Evolutionary conservation across 495 filamentous ascomycete genomes (phyloP), one percentile per base, ranked within the genome.

Genomic region (Penicillium canariense): DNA sequence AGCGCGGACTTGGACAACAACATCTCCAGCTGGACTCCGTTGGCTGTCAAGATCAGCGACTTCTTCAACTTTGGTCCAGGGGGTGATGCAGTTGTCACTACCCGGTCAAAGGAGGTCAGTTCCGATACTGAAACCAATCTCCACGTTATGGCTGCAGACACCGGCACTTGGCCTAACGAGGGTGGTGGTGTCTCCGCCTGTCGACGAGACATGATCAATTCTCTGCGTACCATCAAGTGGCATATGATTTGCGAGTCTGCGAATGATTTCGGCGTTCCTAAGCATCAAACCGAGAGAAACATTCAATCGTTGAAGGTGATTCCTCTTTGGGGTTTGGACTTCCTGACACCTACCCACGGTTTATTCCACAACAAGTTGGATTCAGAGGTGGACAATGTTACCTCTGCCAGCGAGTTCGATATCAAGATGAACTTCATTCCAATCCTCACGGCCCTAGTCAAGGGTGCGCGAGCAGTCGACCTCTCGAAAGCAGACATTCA

Each of bases 161-260:
- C 73, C 31, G 82, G 82, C 12, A 85, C 82, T 27, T 87, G 84
- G 84, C 84, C 84, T 0, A 84, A 85, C 47, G 81, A 85, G 59
- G 81, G 81, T 48, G 84, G 84, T 52, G 84, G 84, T 61, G 83
- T 87, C 15, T 86, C 83, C 38, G 82, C 82, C 25, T 87, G 84
- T 68, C 80, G 84, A n/a, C 72, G 84, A 48, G 84, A 87, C 56
- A 76, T 87, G 72, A 82, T 87, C 67, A 84, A 86, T 61, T 80
- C 80, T 22, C 74, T 85, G 50, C 67, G 71, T 22, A 81, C 81
- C 1, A 83, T 87, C 52, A 80, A 80, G 50, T 85, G 83, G 77
- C 83, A 87, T 55, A 82, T 87, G 70, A 73, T 87, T 30, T 84
- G 81, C 42, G 84, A 87, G 62, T 80, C 81, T 2, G 84, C 82